A percentile compares a stretch with the other conserved stretches of the same genome.
Conservation (phyloP, 345 rosid species). For the Citrus medica region DNA sequence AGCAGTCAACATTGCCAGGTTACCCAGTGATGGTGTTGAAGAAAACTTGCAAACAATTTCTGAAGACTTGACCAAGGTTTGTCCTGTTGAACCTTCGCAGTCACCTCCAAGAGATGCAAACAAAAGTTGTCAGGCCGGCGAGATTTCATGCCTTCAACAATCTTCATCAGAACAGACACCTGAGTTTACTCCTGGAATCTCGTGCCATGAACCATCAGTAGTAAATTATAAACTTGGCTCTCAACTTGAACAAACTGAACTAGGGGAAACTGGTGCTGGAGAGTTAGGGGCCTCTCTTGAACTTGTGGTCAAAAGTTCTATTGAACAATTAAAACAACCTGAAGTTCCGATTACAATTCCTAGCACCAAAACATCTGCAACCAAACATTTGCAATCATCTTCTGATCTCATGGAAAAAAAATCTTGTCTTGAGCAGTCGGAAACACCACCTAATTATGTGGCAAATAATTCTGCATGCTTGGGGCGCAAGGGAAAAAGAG, state of each 20-base stretch:
- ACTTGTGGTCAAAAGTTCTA: not conserved
- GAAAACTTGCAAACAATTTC: conserved; percentile 13
- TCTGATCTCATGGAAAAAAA: conserved; percentile 10
- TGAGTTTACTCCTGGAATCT: conserved; percentile 1
- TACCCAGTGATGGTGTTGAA: conserved; percentile 5
- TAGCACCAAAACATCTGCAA: not conserved
- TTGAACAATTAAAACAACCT: conserved; percentile 16
- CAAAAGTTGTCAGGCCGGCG: conserved; percentile 8
- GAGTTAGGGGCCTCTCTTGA: conserved; percentile 4
- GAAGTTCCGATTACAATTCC: conserved; percentile 11
- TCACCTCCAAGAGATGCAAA: conserved; percentile 11
- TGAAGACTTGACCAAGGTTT: conserved; percentile 17
- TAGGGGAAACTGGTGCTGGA: not conserved
- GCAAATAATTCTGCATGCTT: conserved; percentile 12
- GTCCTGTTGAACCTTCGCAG: conserved; percentile 9
- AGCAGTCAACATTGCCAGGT: conserved; percentile 1
- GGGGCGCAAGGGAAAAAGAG: conserved; percentile 23
- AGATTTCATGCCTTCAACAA: conserved; percentile 15
- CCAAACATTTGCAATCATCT: conserved; percentile 8
- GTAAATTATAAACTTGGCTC: not conserved
- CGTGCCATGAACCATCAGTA: conserved; percentile 18
- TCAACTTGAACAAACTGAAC: conserved; percentile 5
- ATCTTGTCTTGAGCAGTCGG: conserved; percentile 12
- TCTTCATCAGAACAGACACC: not conserved
- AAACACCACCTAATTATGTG: conserved; percentile 13